Evolutionary conservation across 129 eudicot species (phyloP).

Genomic region (Flaveria sonorensis): DNA sequence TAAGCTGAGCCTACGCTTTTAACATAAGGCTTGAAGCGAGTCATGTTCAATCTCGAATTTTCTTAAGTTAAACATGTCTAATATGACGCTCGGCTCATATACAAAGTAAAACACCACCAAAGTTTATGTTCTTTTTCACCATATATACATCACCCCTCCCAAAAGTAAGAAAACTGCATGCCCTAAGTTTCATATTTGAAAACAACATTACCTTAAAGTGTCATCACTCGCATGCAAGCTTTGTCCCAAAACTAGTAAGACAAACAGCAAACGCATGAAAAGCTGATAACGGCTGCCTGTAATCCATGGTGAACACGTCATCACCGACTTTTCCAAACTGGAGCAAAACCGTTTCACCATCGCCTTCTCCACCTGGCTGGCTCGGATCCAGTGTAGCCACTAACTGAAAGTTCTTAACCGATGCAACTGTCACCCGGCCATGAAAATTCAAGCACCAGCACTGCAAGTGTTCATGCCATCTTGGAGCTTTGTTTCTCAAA

Average conservation of each 20-base stretch:
- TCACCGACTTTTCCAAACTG: constrained; percentile 91
- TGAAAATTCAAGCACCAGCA: constrained; percentile 95
- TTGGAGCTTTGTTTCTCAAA: constrained; percentile 73
- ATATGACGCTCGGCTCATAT: no score
- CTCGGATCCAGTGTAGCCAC: constrained; percentile 74
- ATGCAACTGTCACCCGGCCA: constrained; percentile 89
- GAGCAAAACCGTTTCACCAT: constrained; percentile 78
- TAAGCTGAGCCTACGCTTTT: no score
- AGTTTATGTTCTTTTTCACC: background rate
- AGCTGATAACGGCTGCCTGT: constrained; percentile 74
- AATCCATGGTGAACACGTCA: constrained; percentile 83
- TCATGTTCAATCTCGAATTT: no score
- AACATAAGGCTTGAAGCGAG: no score
- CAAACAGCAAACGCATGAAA: constrained; percentile 91
- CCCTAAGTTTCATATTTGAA: background rate
- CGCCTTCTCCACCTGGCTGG: constrained; percentile 73
- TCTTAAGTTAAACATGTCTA: no score
- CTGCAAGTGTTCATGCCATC: constrained; percentile 89
- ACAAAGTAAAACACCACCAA: constrained; percentile 2
- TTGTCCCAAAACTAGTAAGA: constrained; percentile 83
- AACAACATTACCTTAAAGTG: background rate
- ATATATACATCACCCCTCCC: constrained; percentile 24
- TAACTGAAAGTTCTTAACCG: constrained; percentile 86
- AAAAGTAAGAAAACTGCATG: background rate
- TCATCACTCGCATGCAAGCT: constrained; percentile 75